These are phyloP conservation scores for Leccinellum rugosiceps DNA, from an alignment of 768 basidiomycete species.

Conservation along the genomic window DNA sequence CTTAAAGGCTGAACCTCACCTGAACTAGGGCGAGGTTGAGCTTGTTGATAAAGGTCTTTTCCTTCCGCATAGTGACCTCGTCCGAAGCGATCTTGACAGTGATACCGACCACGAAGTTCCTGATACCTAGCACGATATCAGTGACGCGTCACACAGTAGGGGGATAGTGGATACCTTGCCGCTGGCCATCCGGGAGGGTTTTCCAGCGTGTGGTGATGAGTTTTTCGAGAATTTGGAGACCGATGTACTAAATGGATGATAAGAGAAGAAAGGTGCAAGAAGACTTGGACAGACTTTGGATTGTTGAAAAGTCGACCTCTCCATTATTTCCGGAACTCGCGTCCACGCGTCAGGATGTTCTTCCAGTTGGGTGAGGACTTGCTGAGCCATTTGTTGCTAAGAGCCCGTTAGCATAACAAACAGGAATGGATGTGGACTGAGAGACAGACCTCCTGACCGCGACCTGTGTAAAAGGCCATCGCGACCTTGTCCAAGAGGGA, in stretches of 20 bases:
- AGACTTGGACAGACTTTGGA: conserved; percentile 57
- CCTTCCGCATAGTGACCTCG: conserved; percentile 80
- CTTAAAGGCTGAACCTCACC: conserved; percentile 40
- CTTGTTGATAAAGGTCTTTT: conserved; percentile 95
- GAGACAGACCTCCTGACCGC: conserved; percentile 71
- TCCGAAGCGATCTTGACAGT: conserved; percentile 94
- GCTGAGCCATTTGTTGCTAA: conserved; percentile 95
- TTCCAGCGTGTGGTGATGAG: conserved; percentile 95
- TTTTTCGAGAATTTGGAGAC: conserved; percentile 94
- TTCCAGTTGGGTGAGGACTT: conserved; percentile 92
- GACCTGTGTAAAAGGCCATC: conserved; percentile 84
- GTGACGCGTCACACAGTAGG: conserved; percentile 3
- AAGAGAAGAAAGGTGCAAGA: background rate
- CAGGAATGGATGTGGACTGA: conserved; percentile 5
- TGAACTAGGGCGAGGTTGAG: conserved; percentile 95
- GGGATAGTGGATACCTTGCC: conserved; percentile 58
- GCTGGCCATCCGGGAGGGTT: conserved; percentile 88
- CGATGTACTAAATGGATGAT: conserved; percentile 71
- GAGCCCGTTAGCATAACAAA: conserved; percentile 7
- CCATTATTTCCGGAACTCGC: conserved; percentile 90
- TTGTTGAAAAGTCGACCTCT: conserved; percentile 79
- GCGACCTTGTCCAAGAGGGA: conserved; percentile 90
- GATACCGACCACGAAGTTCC: conserved; percentile 92
- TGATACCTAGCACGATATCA: conserved; percentile 60
- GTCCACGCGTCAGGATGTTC: conserved; percentile 98